Evolutionary conservation across 305 asterid species (phyloP).

Genomic region (Withania somnifera): DNA sequence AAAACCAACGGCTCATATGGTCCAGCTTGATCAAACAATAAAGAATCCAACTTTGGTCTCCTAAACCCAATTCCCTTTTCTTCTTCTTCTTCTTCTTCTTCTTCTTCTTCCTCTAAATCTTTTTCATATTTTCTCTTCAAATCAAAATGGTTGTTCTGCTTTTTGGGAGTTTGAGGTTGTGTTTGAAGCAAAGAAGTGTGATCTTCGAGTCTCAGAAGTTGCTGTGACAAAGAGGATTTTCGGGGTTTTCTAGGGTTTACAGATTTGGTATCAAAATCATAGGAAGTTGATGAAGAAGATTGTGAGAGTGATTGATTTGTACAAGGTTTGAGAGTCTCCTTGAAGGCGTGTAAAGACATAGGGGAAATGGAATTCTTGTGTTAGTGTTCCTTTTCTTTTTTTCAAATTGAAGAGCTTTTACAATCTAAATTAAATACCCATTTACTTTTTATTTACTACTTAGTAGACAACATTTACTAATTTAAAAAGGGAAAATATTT

Average conservation of each 20-base stretch:
- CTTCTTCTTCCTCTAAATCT: conserved; percentile 22
- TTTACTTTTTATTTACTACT: no score
- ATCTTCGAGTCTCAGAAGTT: conserved; percentile 58
- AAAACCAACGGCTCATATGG: conserved; percentile 71
- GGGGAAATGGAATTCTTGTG: no score
- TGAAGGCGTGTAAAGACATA: conserved; percentile 68
- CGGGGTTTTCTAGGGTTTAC: conserved; percentile 59
- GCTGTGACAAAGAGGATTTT: conserved; percentile 63
- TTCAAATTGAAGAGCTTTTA: background rate
- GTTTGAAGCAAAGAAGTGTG: conserved; percentile 14
- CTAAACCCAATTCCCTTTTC: conserved; percentile 12
- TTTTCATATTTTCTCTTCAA: conserved; percentile 15
- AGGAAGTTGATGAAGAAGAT: conserved; percentile 13
- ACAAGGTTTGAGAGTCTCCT: conserved; percentile 75
- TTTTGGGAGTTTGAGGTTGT: conserved; percentile 14
- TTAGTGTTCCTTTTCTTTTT: background rate
- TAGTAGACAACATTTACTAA: no score
- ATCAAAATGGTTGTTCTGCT: conserved; percentile 21
- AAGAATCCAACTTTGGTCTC: conserved; percentile 37
- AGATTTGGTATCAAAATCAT: conserved; percentile 22
- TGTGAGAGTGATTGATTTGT: conserved; percentile 14
- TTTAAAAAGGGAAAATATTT: no score
- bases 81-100: conserved; percentile 19
- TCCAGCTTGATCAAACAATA: conserved; percentile 37
- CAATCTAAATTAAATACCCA: no score